Base-by-base conservation (phyloP, 768 basidiomycete species). In the Suillus plorans region DNA sequence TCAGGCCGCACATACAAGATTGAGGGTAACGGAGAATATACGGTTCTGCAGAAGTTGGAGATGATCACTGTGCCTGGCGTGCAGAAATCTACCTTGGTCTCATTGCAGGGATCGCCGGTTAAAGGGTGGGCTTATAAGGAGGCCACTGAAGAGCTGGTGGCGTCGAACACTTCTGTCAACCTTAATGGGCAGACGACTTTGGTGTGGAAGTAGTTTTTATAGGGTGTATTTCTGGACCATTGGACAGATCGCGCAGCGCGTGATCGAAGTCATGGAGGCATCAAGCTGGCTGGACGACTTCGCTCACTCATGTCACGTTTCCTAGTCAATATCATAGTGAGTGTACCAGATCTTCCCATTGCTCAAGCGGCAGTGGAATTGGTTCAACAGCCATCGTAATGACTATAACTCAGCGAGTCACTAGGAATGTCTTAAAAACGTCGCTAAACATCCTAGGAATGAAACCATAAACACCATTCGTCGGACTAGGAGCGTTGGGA, bases 51-150 rank as follows among this genome's bases (percentile, higher is more conserved):
- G 67, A 78, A 71, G 59, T 72, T 92, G 61, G 75, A 79, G 60
- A 78, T 79, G 25, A 72, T 92, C 56, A 89, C 84, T 4, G 70
- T 92, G 13, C 80, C 92, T 22, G 90, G 89, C 0, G 82, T 84
- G 7, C 64, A 71, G n/a, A 74, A 73, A 31, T 86, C 87, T 5
- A 67, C 56, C 14, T 61, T 45, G 6, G 82, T 88, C 5, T 72
- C 64, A 7, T 61, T 86, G 42, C 73, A 82, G 61, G 81, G 81
- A 18, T 67, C 73, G 44, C 60, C 8, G 5, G 67, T 80, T 13
- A 47, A 69, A 9, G 71, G 65, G 28, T 85, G 82, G 82, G 70
- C 70, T n/a, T n/a, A n/a, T n/a, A n/a, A n/a, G n/a, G n/a, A 63
- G 0, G 69, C 70, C 12, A 77, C 78, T 49, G 72, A 80, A 63